Base-by-base conservation (phyloP, 2,329 filamentous ascomycete species). In the Shiraia bambusicola region DNA sequence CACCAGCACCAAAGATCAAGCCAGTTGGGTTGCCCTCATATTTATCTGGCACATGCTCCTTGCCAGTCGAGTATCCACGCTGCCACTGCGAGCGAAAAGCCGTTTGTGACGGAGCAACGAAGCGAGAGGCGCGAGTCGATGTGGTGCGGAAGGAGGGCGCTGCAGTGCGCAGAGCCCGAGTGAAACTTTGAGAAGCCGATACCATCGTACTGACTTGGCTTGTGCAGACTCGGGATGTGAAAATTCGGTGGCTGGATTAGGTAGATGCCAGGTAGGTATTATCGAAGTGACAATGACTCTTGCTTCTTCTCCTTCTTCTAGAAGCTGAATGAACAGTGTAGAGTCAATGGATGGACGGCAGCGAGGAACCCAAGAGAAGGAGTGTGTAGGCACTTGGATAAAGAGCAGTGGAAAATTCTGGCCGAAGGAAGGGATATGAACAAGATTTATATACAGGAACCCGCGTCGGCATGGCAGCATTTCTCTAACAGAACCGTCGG, bases 31-130 rank as follows among this genome's bases (percentile, higher is more conserved):
- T 54, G 81, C 72, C 71, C 83, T 83, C 41, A 28, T 59, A 61
- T 40, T 65, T 66, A 34, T 68, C 65, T 14, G 50, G 34, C 4
- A 37, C 84, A 83, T 54, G 45, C 30, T 62, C 86, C 86, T 51
- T 40, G 34, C 44, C 50, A 2, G 62, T 58, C 31, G 90, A 85
- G 74, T 94, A 95, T 71, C 83, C 84, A 56, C 89, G 87, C 55
- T 89, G 87, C 84, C 82, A 82, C 61, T 85, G 78, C 65, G 84
- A 82, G 69, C 86, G 86, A 77, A 90, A 84, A 56, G 81, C 78
- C 60, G 86, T 80, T 56, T 85, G 81, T 40, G 53, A 45, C 79
- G 78, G 77, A 32, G 78, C 75, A 54, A 76, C 72, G 67, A 87
- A 78, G 52, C 80, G 75, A 25, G 65, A 66, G 61, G 75, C 79